phyloP scores from a whole-genome alignment of 164 flowering plant species.

The Akebia trifoliata region DNA sequence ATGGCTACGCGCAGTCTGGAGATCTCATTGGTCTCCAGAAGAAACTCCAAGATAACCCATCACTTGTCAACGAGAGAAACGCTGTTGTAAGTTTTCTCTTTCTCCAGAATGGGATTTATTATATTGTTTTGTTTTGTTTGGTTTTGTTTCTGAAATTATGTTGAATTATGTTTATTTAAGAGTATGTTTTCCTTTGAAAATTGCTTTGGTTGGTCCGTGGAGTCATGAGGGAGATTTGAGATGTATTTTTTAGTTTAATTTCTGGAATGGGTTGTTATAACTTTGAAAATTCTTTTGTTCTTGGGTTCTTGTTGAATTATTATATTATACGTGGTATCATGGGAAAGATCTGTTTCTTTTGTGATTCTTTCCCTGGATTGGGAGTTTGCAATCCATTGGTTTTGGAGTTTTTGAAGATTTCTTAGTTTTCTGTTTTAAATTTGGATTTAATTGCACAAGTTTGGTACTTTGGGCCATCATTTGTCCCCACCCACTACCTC shows the following conservation, averaged over 20 bases:
- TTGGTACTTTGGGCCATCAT: not conserved
- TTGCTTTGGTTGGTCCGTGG: not conserved
- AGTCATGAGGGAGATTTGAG: not conserved
- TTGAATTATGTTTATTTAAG: not conserved
- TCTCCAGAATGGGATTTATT: not conserved
- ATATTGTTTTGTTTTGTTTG: not conserved
- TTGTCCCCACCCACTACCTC: too few relatives aligned
- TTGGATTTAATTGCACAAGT: not conserved
- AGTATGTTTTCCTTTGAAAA: not conserved
- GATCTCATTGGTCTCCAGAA: conserved; percentile 59
- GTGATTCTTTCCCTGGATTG: too few relatives aligned
- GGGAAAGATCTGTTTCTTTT: not conserved
- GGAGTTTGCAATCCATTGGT: not conserved
- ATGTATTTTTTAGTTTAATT: not conserved
- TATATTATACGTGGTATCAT: not conserved
- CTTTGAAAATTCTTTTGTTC: not conserved
- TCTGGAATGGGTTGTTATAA: not conserved
- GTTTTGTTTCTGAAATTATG: not conserved
- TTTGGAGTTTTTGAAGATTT: conserved; percentile 2
- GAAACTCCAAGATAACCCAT: conserved; percentile 60
- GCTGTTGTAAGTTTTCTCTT: conserved; percentile 55
- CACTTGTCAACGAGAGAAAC: conserved; percentile 79
- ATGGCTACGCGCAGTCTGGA: conserved; percentile 72
- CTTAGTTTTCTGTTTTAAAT: not conserved
- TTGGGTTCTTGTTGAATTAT: not conserved